phyloP scores from a whole-genome alignment of 352 stramenopile species.

The Phytophthora fragariaefolia region DNA sequence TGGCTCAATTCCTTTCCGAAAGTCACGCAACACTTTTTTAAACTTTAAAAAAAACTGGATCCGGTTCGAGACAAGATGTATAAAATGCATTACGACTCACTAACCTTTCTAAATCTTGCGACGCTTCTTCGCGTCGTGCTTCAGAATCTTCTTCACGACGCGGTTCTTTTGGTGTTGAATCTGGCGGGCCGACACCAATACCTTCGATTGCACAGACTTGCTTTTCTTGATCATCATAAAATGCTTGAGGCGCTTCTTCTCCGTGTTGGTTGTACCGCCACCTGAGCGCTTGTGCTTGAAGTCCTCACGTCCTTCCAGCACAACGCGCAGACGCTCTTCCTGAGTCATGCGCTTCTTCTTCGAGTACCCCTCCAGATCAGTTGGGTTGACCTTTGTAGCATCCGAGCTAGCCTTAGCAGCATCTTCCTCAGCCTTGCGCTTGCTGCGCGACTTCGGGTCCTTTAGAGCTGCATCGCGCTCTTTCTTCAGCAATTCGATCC shows the following conservation, averaged over 20 bases:
- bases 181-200: constrained; percentile 85
- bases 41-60: no score
- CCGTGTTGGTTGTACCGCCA: constrained; percentile 97
- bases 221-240: constrained; percentile 98
- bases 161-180: constrained; percentile 83
- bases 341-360: constrained; percentile 92
- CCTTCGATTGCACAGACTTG: constrained; percentile 89
- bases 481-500: constrained; percentile 92
- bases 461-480: constrained; percentile 82
- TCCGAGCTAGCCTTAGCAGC: constrained; percentile 55
- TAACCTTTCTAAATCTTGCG: constrained; percentile 58
- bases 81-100: constrained; percentile 38
- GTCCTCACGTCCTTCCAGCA: constrained; percentile 92
- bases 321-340: constrained; percentile 79
- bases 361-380: constrained; percentile 85
- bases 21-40: no score
- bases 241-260: constrained; percentile 98
- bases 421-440: constrained; percentile 81
- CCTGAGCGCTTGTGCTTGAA: constrained; percentile 93
- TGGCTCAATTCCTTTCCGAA: no score
- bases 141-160: constrained; percentile 87
- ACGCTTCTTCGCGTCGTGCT: constrained; percentile 87
- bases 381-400: constrained; percentile 77
- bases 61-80: neutral
- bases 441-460: constrained; percentile 83